A percentile compares a stretch with the other conserved stretches of the same genome.
Conservation (phyloP, 1,284 basidiomycete genomes). For the Austropuccinia psidii region DNA sequence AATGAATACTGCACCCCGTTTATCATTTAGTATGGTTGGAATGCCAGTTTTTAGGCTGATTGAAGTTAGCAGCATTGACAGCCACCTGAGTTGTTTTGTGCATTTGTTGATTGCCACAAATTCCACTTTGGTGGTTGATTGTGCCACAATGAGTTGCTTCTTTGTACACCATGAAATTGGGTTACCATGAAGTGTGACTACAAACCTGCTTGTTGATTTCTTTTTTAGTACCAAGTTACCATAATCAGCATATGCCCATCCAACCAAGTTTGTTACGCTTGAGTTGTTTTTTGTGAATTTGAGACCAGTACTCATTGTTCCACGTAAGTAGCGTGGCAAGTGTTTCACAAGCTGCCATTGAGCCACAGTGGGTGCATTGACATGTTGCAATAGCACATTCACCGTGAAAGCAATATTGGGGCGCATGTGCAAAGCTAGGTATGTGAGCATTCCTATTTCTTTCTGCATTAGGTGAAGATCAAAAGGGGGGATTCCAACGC, state of each 20-base stretch:
- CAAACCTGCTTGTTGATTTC: neutral
- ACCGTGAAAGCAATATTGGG: neutral
- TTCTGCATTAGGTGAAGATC: neutral
- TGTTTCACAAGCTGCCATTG: neutral
- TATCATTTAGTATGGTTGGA: no score
- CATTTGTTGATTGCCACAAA: neutral
- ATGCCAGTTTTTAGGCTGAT: no score
- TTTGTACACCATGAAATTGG: neutral
- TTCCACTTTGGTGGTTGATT: neutral
- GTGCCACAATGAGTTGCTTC: conserved; percentile 3
- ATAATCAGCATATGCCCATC: conserved; percentile 12
- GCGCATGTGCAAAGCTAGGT: neutral
- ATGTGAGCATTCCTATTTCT: neutral
- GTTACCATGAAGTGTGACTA: neutral
- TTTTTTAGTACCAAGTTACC: neutral
- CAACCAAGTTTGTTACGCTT: neutral
- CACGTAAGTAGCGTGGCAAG: neutral
- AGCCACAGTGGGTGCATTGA: neutral
- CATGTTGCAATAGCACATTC: neutral
- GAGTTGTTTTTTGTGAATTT: neutral
- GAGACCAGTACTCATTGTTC: neutral
- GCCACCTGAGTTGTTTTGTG: neutral
- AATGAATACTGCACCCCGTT: no score
- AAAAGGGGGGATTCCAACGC: neutral
- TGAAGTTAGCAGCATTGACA: neutral